Evolutionary conservation across 805 yeast genomes (phyloP).

Genomic region (Lachancea meyersii): DNA sequence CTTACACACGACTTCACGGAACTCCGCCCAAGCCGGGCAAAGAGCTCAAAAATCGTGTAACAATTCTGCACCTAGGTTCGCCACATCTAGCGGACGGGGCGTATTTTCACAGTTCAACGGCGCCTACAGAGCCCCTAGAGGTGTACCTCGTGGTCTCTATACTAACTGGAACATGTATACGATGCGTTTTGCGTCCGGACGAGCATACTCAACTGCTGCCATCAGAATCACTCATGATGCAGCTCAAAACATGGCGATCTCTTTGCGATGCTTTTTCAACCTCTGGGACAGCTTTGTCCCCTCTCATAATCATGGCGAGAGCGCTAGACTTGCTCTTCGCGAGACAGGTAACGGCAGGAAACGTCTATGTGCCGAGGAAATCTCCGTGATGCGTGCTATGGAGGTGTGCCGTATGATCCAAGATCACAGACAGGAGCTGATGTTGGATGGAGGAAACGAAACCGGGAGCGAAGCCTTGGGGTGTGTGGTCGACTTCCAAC

Average conservation of each 20-base stretch:
- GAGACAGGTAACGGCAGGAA: conserved; percentile 10
- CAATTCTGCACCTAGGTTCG: not conserved
- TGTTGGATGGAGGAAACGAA: conserved; percentile 22
- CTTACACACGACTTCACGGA: not conserved
- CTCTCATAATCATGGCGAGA: conserved; percentile 13
- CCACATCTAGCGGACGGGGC: conserved; percentile 3
- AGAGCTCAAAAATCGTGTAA: not conserved
- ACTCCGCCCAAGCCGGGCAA: not conserved
- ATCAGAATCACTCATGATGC: conserved; percentile 44
- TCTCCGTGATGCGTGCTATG: conserved; percentile 17
- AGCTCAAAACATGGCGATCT: conserved; percentile 50
- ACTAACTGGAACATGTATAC: conserved; percentile 20
- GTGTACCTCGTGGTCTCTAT: conserved; percentile 18
- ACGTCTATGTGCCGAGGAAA: conserved; percentile 3
- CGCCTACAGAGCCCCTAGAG: conserved; percentile 13
- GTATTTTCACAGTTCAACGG: conserved; percentile 10
- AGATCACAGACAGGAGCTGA: conserved; percentile 22
- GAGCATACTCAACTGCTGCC: conserved; percentile 20
- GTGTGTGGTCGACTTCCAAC: conserved; percentile 51
- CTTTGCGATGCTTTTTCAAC: conserved; percentile 36
- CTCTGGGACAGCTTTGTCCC: conserved; percentile 28
- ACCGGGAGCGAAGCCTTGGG: conserved; percentile 36
- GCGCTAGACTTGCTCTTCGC: conserved; percentile 15
- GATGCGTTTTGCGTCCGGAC: conserved; percentile 10
- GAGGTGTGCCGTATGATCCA: conserved; percentile 27